These are phyloP conservation scores for Thelonectria rubi DNA, from an alignment of 2,329 filamentous ascomycete genomes.

Conservation along the genomic window DNA sequence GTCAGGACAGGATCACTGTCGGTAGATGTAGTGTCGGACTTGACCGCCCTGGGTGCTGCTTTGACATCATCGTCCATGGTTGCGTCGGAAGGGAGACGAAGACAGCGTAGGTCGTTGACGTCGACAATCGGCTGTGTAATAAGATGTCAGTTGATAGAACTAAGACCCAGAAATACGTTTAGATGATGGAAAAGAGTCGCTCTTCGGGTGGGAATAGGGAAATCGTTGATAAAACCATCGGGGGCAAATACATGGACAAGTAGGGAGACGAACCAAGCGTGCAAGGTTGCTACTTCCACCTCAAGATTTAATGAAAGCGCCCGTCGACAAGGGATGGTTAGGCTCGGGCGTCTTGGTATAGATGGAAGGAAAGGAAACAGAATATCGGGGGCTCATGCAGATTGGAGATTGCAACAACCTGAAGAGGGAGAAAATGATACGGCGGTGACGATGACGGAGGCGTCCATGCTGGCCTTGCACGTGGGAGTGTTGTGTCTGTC, in stretches of 20 bases:
- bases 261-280: constrained; percentile 4
- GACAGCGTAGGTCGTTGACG: not conserved
- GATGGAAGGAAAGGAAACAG: not conserved
- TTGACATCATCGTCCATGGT: constrained; percentile 43
- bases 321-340: not conserved
- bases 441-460: constrained; percentile 18
- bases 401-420: not conserved
- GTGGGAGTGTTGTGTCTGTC: constrained; percentile 20
- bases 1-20: constrained; percentile 53
- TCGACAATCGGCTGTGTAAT: not conserved
- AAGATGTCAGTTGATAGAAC: not conserved
- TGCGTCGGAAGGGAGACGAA: not conserved
- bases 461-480: constrained; percentile 14
- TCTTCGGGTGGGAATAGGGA: not conserved
- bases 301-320: not conserved
- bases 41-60: constrained; percentile 28
- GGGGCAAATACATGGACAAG: not conserved
- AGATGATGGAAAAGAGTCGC: not conserved
- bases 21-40: constrained; percentile 39
- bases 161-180: not conserved
- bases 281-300: constrained; percentile 4
- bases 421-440: constrained; percentile 6
- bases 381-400: not conserved
- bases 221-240: not conserved
- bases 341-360: not conserved